These are phyloP conservation scores for Podaxis rugospora DNA, from an alignment of 768 basidiomycete species.

Conservation along the genomic window DNA sequence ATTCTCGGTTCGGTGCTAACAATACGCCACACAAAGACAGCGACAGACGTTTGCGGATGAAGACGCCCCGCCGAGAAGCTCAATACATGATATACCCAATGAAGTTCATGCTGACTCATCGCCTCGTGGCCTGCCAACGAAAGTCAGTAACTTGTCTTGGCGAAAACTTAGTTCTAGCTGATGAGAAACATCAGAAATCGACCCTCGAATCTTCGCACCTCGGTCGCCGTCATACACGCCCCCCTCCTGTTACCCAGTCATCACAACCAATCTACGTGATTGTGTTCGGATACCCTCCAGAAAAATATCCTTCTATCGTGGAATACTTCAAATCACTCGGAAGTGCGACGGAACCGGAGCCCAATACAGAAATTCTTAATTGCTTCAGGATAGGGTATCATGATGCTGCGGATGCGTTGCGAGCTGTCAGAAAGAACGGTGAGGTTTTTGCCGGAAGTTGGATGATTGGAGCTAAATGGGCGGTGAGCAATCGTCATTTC, in stretches of 20 bases:
- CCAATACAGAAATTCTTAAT: conserved; percentile 65
- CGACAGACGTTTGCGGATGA: conserved; percentile 65
- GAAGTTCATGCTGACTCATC: conserved; percentile 33
- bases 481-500: conserved; percentile 43
- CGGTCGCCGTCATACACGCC: conserved; percentile 26
- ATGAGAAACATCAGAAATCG: conserved; percentile 26
- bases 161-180: neutral
- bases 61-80: conserved; percentile 76
- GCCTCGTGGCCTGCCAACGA: conserved; percentile 35
- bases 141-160: conserved; percentile 30
- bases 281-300: conserved; percentile 86
- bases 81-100: conserved; percentile 71
- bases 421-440: conserved; percentile 80
- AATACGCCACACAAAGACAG: conserved; percentile 32
- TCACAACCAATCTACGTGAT: conserved; percentile 57
- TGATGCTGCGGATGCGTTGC: conserved; percentile 67
- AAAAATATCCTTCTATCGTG: conserved; percentile 66
- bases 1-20: conserved; percentile 1
- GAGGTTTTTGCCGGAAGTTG: conserved; percentile 69
- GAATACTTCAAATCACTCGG: conserved; percentile 77
- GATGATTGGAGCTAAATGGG: conserved; percentile 88
- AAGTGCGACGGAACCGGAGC: conserved; percentile 63
- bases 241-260: conserved; percentile 23
- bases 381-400: conserved; percentile 79
- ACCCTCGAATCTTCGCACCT: conserved; percentile 37